Evolutionary conservation across 176 grass and related monocot genomes (phyloP).

Genomic region (Lolium multiflorum): DNA sequence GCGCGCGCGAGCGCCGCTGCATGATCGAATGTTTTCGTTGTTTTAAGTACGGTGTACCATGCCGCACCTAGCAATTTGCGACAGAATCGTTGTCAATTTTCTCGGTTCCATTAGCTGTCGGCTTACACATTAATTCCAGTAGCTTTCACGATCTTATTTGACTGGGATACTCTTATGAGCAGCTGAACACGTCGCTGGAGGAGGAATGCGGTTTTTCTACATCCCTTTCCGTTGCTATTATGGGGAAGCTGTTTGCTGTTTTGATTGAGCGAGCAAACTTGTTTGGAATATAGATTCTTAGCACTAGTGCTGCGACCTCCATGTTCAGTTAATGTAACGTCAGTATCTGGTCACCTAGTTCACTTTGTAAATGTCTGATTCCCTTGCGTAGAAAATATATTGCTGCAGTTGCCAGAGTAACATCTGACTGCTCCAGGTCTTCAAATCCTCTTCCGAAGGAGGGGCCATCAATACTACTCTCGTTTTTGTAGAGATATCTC

Average conservation of each 20-base stretch:
- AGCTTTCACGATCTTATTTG: background rate
- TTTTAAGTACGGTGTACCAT: conserved; percentile 14
- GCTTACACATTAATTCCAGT: background rate
- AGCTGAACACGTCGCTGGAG: background rate
- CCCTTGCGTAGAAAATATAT: background rate
- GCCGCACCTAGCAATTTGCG: background rate
- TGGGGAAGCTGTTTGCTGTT: conserved; percentile 9
- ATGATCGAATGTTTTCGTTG: background rate
- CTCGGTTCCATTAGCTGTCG: background rate
- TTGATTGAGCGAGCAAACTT: background rate
- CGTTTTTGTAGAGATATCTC: background rate
- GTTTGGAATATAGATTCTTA: background rate
- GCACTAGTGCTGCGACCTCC: background rate
- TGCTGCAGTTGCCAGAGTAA: background rate
- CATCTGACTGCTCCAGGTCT: conserved; percentile 11
- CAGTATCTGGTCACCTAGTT: background rate
- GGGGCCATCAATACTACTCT: background rate
- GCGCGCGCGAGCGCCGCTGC: background rate
- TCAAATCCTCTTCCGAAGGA: background rate
- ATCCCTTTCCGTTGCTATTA: background rate
- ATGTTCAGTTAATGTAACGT: conserved; percentile 12
- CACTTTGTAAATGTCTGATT: background rate
- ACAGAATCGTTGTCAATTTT: background rate
- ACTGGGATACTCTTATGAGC: conserved; percentile 6
- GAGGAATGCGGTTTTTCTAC: background rate